Evolutionary conservation across 345 rosid genomes (phyloP).

Genomic region (Brassica rapa): DNA sequence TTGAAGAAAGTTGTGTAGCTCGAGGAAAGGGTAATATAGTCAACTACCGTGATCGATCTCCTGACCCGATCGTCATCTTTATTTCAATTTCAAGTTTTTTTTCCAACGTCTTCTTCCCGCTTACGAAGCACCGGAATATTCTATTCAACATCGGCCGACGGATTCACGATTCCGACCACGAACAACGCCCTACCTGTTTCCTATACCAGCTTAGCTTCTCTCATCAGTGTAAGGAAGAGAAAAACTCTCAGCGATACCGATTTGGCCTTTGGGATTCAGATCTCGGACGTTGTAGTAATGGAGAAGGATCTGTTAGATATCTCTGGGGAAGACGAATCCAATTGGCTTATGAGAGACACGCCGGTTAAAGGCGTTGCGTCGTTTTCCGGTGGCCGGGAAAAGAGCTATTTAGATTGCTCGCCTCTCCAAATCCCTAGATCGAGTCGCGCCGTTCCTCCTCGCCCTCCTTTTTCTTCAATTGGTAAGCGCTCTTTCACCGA

Average conservation of each 20-base stretch:
- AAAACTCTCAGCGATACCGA: not conserved
- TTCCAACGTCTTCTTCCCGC: constrained; percentile 35
- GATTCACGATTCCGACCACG: not conserved
- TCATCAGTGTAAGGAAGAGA: not conserved
- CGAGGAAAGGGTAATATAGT: not conserved
- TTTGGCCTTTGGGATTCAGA: constrained; percentile 8
- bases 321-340: constrained; percentile 52
- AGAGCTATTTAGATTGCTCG: constrained; percentile 56
- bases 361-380: constrained; percentile 37
- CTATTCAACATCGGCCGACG: not conserved
- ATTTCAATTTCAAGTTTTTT: constrained; percentile 31
- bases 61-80: constrained; percentile 23
- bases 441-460: constrained; percentile 26
- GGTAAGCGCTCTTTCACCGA: constrained; percentile 36
- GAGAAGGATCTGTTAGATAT: constrained; percentile 70
- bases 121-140: constrained; percentile 32
- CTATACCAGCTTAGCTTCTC: not conserved
- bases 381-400: constrained; percentile 25
- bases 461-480: constrained; percentile 38
- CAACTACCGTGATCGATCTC: not conserved
- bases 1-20: constrained; percentile 2
- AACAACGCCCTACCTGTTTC: not conserved
- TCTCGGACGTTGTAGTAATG: constrained; percentile 45
- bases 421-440: constrained; percentile 65
- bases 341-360: constrained; percentile 50